Evolutionary conservation across 2,329 filamentous ascomycete species (phyloP).

Genomic region (Fusarium sp.): DNA sequence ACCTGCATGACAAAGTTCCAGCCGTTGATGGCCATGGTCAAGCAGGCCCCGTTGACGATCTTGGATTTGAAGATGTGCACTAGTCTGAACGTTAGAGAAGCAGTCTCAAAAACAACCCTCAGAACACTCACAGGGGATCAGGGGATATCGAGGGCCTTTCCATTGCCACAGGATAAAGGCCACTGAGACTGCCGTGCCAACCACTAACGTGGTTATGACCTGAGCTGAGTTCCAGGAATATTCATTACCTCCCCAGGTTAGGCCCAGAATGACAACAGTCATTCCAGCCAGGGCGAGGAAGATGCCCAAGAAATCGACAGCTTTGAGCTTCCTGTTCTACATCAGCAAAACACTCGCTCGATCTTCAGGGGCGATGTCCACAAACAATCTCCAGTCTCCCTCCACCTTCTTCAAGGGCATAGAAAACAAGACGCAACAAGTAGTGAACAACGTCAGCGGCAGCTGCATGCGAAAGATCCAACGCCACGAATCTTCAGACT

Average conservation of each 20-base stretch:
- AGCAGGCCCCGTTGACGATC: constrained; percentile 66
- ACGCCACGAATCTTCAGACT: constrained; percentile 59
- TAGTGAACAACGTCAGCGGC: constrained; percentile 62
- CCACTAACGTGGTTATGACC: constrained; percentile 65
- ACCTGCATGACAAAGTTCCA: constrained; percentile 71
- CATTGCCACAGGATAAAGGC: constrained; percentile 66
- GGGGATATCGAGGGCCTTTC: constrained; percentile 60
- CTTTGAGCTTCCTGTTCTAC: constrained; percentile 56
- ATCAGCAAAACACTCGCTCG: background rate
- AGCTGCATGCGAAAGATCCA: constrained; percentile 68
- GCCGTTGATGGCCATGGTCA: constrained; percentile 69
- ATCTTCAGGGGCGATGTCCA: rapidly evolving
- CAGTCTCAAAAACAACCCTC: background rate
- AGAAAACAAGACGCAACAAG: constrained; percentile 62
- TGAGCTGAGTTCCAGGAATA: constrained; percentile 67
- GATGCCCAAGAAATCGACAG: constrained; percentile 63
- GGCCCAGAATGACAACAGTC: constrained; percentile 59
- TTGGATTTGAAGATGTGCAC: constrained; percentile 66
- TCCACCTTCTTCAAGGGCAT: constrained; percentile 68
- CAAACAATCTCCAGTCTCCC: constrained; percentile 61
- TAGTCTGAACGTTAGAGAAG: background rate
- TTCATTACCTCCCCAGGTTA: constrained; percentile 71
- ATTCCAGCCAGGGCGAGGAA: constrained; percentile 59
- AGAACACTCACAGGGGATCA: constrained; percentile 56
- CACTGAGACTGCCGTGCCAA: constrained; percentile 60